Evolutionary conservation across 441 rosid species (phyloP), one percentile per base, ranked within the genome.

Genomic region (Aleurites moluccanus): DNA sequence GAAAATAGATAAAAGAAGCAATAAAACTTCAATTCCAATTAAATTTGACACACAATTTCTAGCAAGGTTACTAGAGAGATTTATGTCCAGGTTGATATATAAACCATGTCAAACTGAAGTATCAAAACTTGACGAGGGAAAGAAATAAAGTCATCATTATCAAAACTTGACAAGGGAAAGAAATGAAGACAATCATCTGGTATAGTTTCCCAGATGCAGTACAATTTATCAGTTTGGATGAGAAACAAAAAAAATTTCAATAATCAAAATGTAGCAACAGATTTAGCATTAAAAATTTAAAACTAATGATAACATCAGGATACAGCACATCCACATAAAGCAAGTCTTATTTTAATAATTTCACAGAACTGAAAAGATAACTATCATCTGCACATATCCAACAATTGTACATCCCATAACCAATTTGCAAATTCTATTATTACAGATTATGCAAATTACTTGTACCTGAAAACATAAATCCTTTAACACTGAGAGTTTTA

Each of bases 21-120:
- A 15, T 4, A 38, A 52, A 42, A 65, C 4, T 38, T 8, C 11
- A 16, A 33, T 28, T 49, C 47, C 74, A 25, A 42, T 40, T 65
- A 53, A 69, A n/a, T 10, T 10, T 18, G 1, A 0, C 1, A 50
- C 55, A 45, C 1, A 74, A n/a, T 14, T 6, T 7, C 55, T 2
- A 28, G 44, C 47, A n/a, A 64, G 16, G 23, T 53, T 53, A 52
- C 72, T 9, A n/a, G 28, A 69, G 0, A 28, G 3, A 52, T 52
- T 55, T n/a, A 42, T 25, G 18, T 53, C 11, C 21, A 56, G 25
- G 64, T 11, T 69, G 20, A 53, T 21, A 53, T 52, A 27, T 21
- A 16, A 53, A 69, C 33, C 57, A 49, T 52, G 72, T 69, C 44
- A 69, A 53, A 49, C 30, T 27, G 10, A 49, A 69, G 28, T 18